Conservation (phyloP, 768 basidiomycete genomes). For the Phlebiopsis flavidoalba region DNA sequence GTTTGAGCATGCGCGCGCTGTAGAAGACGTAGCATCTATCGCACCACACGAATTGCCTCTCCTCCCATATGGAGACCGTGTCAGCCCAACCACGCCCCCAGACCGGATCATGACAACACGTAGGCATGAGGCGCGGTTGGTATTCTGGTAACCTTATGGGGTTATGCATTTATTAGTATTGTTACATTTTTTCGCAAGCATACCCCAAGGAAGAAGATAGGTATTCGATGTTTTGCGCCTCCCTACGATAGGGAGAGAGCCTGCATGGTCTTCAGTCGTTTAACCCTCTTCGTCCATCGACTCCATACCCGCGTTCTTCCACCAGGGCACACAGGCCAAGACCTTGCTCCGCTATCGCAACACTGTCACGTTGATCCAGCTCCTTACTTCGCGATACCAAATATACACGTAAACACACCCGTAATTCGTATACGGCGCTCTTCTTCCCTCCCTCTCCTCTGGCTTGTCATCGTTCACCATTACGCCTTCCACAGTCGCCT, state of each 20-base stretch:
- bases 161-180: neutral
- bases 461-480: conserved; percentile 23
- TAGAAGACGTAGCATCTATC: no score
- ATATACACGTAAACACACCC: conserved; percentile 35
- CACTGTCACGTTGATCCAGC: conserved; percentile 40
- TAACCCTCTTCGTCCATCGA: conserved; percentile 31
- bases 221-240: no score
- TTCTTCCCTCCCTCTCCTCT: conserved; percentile 42
- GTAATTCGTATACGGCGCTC: conserved; percentile 67
- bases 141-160: neutral
- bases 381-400: neutral
- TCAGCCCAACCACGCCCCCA: neutral
- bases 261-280: neutral
- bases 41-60: no score
- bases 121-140: neutral
- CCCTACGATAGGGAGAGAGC: no score
- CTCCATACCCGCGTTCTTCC: conserved; percentile 49
- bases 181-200: neutral
- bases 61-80: neutral
- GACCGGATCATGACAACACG: neutral
- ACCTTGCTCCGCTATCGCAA: conserved; percentile 79
- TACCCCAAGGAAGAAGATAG: neutral
- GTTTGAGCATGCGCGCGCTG: no score
- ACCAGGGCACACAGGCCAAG: conserved; percentile 74
- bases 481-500: conserved; percentile 67